A percentile compares a stretch with the other conserved stretches of the same genome.
These are phyloP conservation scores for Globisporangium mamillatum DNA, from an alignment of 352 stramenopile species.

Conservation along the genomic window DNA sequence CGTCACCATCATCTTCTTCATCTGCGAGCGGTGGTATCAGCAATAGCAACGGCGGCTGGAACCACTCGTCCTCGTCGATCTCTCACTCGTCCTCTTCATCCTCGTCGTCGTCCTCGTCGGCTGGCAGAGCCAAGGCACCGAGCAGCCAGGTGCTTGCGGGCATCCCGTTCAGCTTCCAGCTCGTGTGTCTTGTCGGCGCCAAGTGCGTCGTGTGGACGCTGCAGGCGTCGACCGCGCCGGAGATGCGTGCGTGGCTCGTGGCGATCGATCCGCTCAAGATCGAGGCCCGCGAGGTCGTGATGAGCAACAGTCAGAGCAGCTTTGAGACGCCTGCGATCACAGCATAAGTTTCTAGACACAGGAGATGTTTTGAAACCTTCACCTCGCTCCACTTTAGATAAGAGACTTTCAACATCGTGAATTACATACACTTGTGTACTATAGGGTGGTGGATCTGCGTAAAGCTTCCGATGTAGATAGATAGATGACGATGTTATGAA, in stretches of 20 bases:
- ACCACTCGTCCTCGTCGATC: constrained; percentile 6
- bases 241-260: constrained; percentile 71
- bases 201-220: constrained; percentile 75
- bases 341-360: constrained; percentile 3
- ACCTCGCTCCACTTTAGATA: too few relatives aligned
- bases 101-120: not conserved
- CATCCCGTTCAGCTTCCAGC: constrained; percentile 68
- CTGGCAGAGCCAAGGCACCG: not conserved
- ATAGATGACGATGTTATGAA: not conserved
- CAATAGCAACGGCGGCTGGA: not conserved
- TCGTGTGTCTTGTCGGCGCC: constrained; percentile 43
- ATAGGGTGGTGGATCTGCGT: not conserved
- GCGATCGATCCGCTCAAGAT: constrained; percentile 74
- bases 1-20: constrained; percentile 27
- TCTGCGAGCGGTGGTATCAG: too few relatives aligned
- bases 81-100: constrained; percentile 8
- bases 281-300: constrained; percentile 28
- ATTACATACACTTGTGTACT: not conserved
- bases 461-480: too few relatives aligned
- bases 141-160: constrained; percentile 4
- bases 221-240: constrained; percentile 58
- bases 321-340: constrained; percentile 29
- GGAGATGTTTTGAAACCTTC: too few relatives aligned
- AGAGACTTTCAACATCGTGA: not conserved
- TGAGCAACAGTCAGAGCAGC: constrained; percentile 19